These are phyloP conservation scores for Fraxinus floribunda DNA, from an alignment of 305 asterid species.

Conservation along the genomic window DNA sequence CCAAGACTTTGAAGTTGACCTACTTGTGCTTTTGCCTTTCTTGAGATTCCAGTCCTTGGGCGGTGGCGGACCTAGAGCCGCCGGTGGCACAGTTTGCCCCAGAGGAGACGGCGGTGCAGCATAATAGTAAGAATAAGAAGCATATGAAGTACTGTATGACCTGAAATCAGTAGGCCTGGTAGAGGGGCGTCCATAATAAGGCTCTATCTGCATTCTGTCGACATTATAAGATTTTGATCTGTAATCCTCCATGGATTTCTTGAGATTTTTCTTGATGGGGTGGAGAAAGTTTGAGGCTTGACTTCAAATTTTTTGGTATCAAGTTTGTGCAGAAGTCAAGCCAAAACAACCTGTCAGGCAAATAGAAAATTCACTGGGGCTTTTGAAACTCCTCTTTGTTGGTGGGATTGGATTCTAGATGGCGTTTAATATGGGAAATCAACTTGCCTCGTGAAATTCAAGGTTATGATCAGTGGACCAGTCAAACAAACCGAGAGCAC, in stretches of 20 bases:
- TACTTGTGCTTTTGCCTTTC: slow-evolving; percentile 34
- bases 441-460: neutral
- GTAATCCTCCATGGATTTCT: slow-evolving; percentile 58
- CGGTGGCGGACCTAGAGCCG: slow-evolving; percentile 22
- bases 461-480: neutral
- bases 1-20: slow-evolving; percentile 47
- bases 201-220: slow-evolving; percentile 51
- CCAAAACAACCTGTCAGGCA: slow-evolving; percentile 13
- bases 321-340: neutral
- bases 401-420: slow-evolving; percentile 12
- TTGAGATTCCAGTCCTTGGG: slow-evolving; percentile 39
- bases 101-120: neutral
- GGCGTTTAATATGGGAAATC: slow-evolving; percentile 16
- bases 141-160: slow-evolving; percentile 53
- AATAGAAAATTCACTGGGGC: neutral
- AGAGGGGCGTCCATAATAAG: slow-evolving; percentile 38
- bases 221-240: slow-evolving; percentile 60
- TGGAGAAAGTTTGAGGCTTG: slow-evolving; percentile 20
- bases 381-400: slow-evolving; percentile 10
- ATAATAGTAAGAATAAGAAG: neutral
- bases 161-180: slow-evolving; percentile 44
- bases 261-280: slow-evolving; percentile 8
- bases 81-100: slow-evolving; percentile 19
- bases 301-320: neutral
- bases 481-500: neutral